Evolutionary conservation across 2,329 filamentous ascomycete genomes (phyloP), one percentile per base, ranked within the genome.

Genomic region (Arthrobotrys entomopaga): DNA sequence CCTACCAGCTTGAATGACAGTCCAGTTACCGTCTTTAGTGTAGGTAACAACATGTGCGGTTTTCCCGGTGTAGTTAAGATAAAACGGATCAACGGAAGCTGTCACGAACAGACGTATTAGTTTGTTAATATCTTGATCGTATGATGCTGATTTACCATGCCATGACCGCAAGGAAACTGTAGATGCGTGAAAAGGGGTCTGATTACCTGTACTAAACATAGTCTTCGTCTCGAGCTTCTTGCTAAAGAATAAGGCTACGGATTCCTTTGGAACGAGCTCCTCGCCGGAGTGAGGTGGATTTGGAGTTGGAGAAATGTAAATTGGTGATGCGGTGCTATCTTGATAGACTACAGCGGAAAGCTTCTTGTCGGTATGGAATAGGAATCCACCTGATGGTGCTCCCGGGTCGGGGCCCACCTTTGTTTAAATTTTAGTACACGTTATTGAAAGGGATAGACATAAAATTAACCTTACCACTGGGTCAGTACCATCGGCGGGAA

Each of bases 331-430:
- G n/a, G 48, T 22, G 10, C 48, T 50, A 50, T 50, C 48, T 20
- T 50, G 48, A 50, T 50, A 50, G 19, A 50, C 48, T 50, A 50
- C 20, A 20, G 48, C 48, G n/a, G 48, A 50, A 50, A 50, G 48
- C 48, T 24, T 50, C 48, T 50, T 50, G n/a, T 50, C 20, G 48
- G 48, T 50, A 20, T 50, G 48, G 48, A 50, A 50, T 22, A 50
- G 5, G 13, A 50, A 50, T 50, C 48, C 48, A 20, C 48, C 48
- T 20, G 19, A 2, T 2, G 48, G 48, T 50, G 48, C 48, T 50
- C 48, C 48, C 3, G 48, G n/a, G 48, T 50, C 48, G 48, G 48
- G 48, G 48, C 48, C 48, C 48, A 16, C 19, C 15, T 50, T 6
- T 50, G 20, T 26, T 26, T 3, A 26, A 26, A n/a, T n/a, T 26